Conservation (phyloP, 805 yeast genomes). For the Saturnispora mendoncae region DNA sequence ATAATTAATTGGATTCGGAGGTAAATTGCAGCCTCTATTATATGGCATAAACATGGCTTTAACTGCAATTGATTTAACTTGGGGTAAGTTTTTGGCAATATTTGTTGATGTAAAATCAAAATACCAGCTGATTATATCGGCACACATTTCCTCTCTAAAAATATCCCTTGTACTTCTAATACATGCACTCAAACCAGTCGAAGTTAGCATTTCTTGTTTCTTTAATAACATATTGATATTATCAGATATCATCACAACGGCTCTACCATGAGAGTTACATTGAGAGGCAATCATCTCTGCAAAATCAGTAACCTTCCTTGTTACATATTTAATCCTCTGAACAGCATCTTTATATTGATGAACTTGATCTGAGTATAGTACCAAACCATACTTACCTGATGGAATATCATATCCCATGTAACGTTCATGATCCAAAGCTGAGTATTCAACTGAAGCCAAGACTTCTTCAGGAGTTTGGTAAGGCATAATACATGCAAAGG, state of each 20-base stretch:
- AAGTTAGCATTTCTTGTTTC: slow-evolving; percentile 46
- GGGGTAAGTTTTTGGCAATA: slow-evolving; percentile 39
- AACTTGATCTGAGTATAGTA: slow-evolving; percentile 71
- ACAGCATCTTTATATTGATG: slow-evolving; percentile 70
- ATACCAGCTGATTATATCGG: slow-evolving; percentile 62
- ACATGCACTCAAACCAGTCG: slow-evolving; percentile 59
- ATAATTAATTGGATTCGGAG: slow-evolving; percentile 20
- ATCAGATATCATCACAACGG: slow-evolving; percentile 52
- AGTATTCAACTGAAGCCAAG: slow-evolving; percentile 19
- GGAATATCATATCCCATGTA: slow-evolving; percentile 40
- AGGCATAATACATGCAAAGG: slow-evolving; percentile 32
- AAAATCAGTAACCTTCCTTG: slow-evolving; percentile 54
- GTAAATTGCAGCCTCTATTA: slow-evolving; percentile 38
- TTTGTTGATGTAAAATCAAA: slow-evolving; percentile 47
- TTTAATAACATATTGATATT: slow-evolving; percentile 41
- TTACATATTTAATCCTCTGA: slow-evolving; percentile 52
- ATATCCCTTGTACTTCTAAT: slow-evolving; percentile 60
- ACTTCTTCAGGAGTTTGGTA: slow-evolving; percentile 20
- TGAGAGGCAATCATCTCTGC: slow-evolving; percentile 64
- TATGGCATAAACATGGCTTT: slow-evolving; percentile 53
- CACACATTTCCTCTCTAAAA: slow-evolving; percentile 75
- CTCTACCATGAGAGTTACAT: slow-evolving; percentile 59
- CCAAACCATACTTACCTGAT: slow-evolving; percentile 43
- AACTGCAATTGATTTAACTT: slow-evolving; percentile 44
- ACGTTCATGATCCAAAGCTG: slow-evolving; percentile 26